Percentiles rank a stretch among this genome's conserved stretches.
Evolutionary conservation across 306 rosid genomes (phyloP).

Genomic region (Pyrus bretschneideri): DNA sequence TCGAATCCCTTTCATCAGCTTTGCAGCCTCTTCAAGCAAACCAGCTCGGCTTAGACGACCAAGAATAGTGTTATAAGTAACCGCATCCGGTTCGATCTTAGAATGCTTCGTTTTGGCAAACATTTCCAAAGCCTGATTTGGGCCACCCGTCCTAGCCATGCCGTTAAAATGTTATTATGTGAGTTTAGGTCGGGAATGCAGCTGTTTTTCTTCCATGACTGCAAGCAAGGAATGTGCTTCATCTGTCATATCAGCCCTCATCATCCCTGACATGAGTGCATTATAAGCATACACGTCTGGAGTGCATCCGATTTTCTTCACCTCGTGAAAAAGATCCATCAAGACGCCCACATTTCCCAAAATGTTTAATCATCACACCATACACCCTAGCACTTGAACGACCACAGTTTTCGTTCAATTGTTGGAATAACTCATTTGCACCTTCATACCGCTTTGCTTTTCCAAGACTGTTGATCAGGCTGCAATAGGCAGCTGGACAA

Average conservation of each 20-base stretch:
- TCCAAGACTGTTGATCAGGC: conserved; percentile 89
- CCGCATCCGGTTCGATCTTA: conserved; percentile 59
- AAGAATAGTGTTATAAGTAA: conserved; percentile 79
- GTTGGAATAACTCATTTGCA: conserved; percentile 84
- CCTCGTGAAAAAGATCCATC: conserved; percentile 63
- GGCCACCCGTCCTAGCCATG: conserved; percentile 70
- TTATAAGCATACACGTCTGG: conserved; percentile 83
- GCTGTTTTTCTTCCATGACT: conserved; percentile 73
- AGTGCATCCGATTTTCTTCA: conserved; percentile 71
- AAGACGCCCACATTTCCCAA: conserved; percentile 76
- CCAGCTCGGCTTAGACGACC: conserved; percentile 90
- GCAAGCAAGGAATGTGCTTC: conserved; percentile 68
- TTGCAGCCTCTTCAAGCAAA: conserved; percentile 84
- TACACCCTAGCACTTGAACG: conserved; percentile 83
- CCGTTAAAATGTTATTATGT: conserved; percentile 77
- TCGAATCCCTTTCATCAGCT: conserved; percentile 73
- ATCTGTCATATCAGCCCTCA: conserved; percentile 64
- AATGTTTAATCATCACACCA: conserved; percentile 94
- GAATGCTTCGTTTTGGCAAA: conserved; percentile 59
- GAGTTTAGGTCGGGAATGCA: conserved; percentile 73
- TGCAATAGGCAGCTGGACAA: conserved; percentile 95
- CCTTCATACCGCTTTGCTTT: conserved; percentile 83
- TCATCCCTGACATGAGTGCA: conserved; percentile 95
- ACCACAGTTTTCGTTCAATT: conserved; percentile 86
- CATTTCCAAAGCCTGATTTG: conserved; percentile 69